phyloP scores from a whole-genome alignment of 2,329 filamentous ascomycete genomes.

The Trichoderma harzianum region DNA sequence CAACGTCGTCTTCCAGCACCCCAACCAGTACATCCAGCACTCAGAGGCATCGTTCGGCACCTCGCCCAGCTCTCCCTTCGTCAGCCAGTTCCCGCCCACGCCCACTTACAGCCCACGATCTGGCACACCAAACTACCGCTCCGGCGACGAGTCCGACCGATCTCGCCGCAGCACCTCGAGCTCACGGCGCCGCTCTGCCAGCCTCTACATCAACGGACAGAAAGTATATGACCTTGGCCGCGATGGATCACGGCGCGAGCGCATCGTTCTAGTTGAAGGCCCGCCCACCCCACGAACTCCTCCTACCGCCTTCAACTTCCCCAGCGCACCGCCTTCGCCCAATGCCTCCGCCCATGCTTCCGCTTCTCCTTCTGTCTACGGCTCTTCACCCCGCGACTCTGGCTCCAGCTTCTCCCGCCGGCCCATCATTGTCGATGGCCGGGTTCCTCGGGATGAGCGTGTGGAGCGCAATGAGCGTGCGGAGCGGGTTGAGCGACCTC shows the following conservation, averaged over 20 bases:
- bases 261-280: constrained; percentile 43
- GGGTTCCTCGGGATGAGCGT: constrained; percentile 24
- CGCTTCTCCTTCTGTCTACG: constrained; percentile 24
- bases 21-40: constrained; percentile 36
- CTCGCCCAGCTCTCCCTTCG: constrained; percentile 32
- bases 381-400: constrained; percentile 26
- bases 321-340: constrained; percentile 42
- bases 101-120: constrained; percentile 35
- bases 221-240: constrained; percentile 35
- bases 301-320: constrained; percentile 39
- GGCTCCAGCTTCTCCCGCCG: constrained; percentile 24
- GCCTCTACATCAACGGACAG: constrained; percentile 38
- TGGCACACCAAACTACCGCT: constrained; percentile 34
- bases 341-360: constrained; percentile 27
- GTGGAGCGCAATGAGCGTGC: neutral
- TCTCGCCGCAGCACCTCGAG: constrained; percentile 31
- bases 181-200: constrained; percentile 34
- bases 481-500: constrained; percentile 17
- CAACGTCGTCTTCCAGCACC: constrained; percentile 41
- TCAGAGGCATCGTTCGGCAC: constrained; percentile 26
- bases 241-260: constrained; percentile 37
- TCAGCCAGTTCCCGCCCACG: constrained; percentile 38
- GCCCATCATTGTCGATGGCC: constrained; percentile 40
- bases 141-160: constrained; percentile 38
- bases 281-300: constrained; percentile 46